A percentile compares a stretch with the other conserved stretches of the same genome.
Conservation (phyloP, 2,329 filamentous ascomycete species). For the Fusarium oligoseptatum region DNA sequence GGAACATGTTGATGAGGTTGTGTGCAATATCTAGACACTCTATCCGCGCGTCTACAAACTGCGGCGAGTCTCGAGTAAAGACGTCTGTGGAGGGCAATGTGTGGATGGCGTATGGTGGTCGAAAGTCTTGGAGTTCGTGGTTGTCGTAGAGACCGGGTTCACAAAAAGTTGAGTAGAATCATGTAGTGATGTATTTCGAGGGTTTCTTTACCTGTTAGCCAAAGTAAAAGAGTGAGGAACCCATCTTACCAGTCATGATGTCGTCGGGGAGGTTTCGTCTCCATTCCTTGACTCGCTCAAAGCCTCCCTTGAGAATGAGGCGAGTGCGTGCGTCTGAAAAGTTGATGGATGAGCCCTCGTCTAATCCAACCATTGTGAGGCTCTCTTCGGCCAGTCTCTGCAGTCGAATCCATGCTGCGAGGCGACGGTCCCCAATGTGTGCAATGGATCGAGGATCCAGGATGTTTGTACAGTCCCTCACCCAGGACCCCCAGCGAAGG, state of each 20-base stretch:
- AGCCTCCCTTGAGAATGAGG: conserved; percentile 3
- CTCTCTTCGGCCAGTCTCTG: conserved; percentile 27
- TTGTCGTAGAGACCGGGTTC: conserved; percentile 22
- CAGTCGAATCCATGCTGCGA: conserved; percentile 13
- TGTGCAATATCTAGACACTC: conserved; percentile 12
- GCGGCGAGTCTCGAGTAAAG: background rate
- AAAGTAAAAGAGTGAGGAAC: accelerated
- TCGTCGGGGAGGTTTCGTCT: conserved; percentile 5
- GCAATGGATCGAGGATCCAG: conserved; percentile 1
- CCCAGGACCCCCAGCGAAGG: conserved; percentile 22
- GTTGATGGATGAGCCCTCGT: conserved; percentile 9
- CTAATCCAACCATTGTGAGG: conserved; percentile 10
- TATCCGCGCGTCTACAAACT: background rate
- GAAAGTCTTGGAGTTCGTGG: conserved; percentile 22
- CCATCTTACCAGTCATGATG: conserved; percentile 13
- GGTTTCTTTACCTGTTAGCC: conserved; percentile 7
- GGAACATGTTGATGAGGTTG: conserved; percentile 4
- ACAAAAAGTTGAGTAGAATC: conserved; percentile 12
- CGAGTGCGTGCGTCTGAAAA: conserved; percentile 18
- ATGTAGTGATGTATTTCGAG: conserved; percentile 28
- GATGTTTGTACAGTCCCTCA: conserved; percentile 2
- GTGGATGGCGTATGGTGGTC: conserved; percentile 23
- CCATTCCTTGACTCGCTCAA: conserved; percentile 13
- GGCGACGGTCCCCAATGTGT: conserved; percentile 6
- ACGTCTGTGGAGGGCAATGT: background rate